phyloP scores from a whole-genome alignment of 208 protist genomes.

The Leishmania amazonensis region DNA sequence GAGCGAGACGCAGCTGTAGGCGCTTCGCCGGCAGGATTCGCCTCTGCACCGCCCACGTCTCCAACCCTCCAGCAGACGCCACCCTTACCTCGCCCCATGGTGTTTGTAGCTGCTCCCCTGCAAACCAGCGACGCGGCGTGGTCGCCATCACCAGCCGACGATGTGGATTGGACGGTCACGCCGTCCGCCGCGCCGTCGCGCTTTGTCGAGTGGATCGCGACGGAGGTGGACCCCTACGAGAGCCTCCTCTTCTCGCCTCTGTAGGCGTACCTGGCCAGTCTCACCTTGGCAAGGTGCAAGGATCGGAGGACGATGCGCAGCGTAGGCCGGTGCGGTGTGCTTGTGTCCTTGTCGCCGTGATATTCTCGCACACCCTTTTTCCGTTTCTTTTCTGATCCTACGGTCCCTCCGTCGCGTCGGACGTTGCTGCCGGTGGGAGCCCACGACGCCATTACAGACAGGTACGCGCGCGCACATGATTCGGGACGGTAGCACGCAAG shows the following conservation, averaged over 20 bases:
- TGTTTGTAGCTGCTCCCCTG: background rate
- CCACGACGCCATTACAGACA: no score
- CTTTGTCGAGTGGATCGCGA: slow-evolving; percentile 62
- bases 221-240: slow-evolving; percentile 56
- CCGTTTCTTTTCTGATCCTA: no score
- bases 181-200: slow-evolving; percentile 39
- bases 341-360: no score
- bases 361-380: no score
- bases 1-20: background rate
- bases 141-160: background rate
- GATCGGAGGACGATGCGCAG: no score
- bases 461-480: background rate
- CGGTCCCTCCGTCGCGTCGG: no score
- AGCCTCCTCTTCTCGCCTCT: slow-evolving; percentile 36
- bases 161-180: slow-evolving; percentile 17
- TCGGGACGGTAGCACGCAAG: background rate
- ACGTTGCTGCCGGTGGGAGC: no score
- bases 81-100: background rate
- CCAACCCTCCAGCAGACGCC: background rate
- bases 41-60: background rate
- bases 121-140: background rate
- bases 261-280: background rate
- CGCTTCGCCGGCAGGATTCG: background rate
- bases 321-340: no score
- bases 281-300: background rate